Evolutionary conservation across 129 eudicot genomes (phyloP).

Genomic region (Smallanthus sonchifolius): DNA sequence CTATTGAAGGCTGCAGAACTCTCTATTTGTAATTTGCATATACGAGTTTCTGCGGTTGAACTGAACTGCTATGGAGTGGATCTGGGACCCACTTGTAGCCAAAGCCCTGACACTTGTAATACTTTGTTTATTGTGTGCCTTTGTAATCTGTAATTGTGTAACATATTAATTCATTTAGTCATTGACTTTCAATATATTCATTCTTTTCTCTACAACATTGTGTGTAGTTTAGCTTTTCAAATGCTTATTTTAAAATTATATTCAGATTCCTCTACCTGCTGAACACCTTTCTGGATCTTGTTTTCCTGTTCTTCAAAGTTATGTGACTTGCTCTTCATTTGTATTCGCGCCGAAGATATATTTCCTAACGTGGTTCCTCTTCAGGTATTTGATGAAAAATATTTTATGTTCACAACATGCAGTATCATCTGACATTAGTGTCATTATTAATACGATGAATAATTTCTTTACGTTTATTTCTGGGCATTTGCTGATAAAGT

Average conservation of each 20-base stretch:
- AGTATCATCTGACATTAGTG: constrained; percentile 1
- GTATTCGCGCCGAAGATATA: not conserved
- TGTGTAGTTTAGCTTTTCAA: constrained; percentile 16
- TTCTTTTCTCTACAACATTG: constrained; percentile 38
- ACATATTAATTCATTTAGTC: constrained; percentile 59
- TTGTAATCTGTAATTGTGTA: constrained; percentile 65
- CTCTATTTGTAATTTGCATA: constrained; percentile 33
- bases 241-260: constrained; percentile 4
- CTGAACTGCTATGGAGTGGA: constrained; percentile 36
- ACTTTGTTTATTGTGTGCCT: constrained; percentile 47
- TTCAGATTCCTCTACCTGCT: constrained; percentile 13
- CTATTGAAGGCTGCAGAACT: constrained; percentile 35
- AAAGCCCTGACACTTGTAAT: constrained; percentile 61
- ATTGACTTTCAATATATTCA: constrained; percentile 68
- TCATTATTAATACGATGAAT: not conserved
- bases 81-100: constrained; percentile 35
- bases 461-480: not conserved
- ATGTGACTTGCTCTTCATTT: not conserved
- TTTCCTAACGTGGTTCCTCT: not conserved
- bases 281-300: not conserved
- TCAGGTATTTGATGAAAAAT: not conserved
- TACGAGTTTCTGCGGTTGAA: constrained; percentile 36
- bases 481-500: not conserved
- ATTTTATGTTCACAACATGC: not conserved
- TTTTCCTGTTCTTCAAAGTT: not conserved